A percentile compares a stretch with the other conserved stretches of the same genome.
phyloP scores from a whole-genome alignment of 2,329 filamentous ascomycete genomes.

The Hypoxylon sp. region DNA sequence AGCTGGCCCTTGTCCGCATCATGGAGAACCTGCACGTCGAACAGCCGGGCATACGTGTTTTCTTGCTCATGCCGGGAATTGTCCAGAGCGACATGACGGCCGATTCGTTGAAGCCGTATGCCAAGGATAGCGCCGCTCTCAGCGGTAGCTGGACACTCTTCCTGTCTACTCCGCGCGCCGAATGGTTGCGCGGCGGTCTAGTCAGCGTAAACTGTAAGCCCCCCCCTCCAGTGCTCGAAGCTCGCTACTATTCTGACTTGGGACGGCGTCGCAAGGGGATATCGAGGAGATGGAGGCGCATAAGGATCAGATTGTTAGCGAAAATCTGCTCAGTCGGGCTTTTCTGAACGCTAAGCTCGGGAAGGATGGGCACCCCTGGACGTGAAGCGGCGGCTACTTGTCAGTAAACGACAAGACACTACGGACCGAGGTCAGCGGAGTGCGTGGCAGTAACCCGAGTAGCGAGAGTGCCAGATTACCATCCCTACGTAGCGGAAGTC shows the following conservation, averaged over 20 bases:
- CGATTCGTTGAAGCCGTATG: constrained; percentile 38
- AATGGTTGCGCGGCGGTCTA: constrained; percentile 45
- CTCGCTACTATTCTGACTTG: background rate
- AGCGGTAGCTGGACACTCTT: constrained; percentile 36
- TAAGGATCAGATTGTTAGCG: constrained; percentile 44
- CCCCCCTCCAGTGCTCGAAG: constrained; percentile 18
- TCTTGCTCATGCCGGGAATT: constrained; percentile 37
- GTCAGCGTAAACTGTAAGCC: constrained; percentile 45
- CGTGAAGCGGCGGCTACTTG: too few relatives aligned
- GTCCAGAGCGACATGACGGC: constrained; percentile 34
- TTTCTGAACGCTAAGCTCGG: constrained; percentile 46
- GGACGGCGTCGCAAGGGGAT: constrained; percentile 34
- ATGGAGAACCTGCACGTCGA: constrained; percentile 44
- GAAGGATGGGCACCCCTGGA: constrained; percentile 45
- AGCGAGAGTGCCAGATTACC: too few relatives aligned
- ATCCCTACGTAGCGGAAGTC: too few relatives aligned
- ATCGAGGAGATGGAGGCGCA: constrained; percentile 47
- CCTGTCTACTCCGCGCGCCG: constrained; percentile 39
- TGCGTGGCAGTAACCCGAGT: too few relatives aligned
- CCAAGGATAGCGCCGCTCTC: constrained; percentile 32
- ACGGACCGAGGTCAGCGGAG: too few relatives aligned
- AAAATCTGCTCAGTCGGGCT: constrained; percentile 38
- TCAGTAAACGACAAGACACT: too few relatives aligned
- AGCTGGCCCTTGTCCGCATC: constrained; percentile 38
- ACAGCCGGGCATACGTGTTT: constrained; percentile 36